These are phyloP conservation scores for Phytophthora tentaculata DNA, from an alignment of 352 stramenopile genomes.

Conservation along the genomic window DNA sequence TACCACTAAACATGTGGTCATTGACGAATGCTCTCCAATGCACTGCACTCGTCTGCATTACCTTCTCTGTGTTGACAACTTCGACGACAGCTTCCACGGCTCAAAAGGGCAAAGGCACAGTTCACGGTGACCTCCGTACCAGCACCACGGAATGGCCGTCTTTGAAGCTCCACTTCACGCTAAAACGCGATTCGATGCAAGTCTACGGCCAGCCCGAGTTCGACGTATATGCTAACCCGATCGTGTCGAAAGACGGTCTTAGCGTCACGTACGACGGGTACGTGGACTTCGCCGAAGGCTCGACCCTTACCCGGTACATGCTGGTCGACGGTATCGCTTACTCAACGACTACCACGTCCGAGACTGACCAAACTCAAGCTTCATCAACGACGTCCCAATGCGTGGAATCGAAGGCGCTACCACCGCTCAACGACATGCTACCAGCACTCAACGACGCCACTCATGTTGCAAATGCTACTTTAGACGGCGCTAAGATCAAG, in stretches of 20 bases:
- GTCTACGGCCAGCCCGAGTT: slow-evolving; percentile 41
- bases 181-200: slow-evolving; percentile 49
- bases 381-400: slow-evolving; percentile 28
- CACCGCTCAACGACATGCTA: slow-evolving; percentile 39
- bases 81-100: slow-evolving; percentile 2
- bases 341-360: slow-evolving; percentile 22
- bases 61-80: slow-evolving; percentile 4
- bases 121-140: slow-evolving; percentile 29
- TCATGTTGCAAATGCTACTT: slow-evolving; percentile 13
- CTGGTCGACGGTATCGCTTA: slow-evolving; percentile 47
- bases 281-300: slow-evolving; percentile 31
- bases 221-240: slow-evolving; percentile 43
- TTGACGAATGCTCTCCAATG: slow-evolving; percentile 4
- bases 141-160: slow-evolving; percentile 41
- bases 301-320: slow-evolving; percentile 33
- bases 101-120: slow-evolving; percentile 20
- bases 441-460: slow-evolving; percentile 29
- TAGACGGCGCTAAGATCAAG: slow-evolving; percentile 30
- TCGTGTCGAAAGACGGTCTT: slow-evolving; percentile 33
- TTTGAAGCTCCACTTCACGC: slow-evolving; percentile 45
- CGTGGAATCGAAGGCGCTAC: slow-evolving; percentile 23
- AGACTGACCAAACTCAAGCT: slow-evolving; percentile 13
- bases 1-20: slow-evolving; percentile 8
- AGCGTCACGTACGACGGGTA: slow-evolving; percentile 47
- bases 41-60: slow-evolving; percentile 3